phyloP scores from a whole-genome alignment of 352 stramenopile genomes.

The Thraustochytrium sp. region DNA sequence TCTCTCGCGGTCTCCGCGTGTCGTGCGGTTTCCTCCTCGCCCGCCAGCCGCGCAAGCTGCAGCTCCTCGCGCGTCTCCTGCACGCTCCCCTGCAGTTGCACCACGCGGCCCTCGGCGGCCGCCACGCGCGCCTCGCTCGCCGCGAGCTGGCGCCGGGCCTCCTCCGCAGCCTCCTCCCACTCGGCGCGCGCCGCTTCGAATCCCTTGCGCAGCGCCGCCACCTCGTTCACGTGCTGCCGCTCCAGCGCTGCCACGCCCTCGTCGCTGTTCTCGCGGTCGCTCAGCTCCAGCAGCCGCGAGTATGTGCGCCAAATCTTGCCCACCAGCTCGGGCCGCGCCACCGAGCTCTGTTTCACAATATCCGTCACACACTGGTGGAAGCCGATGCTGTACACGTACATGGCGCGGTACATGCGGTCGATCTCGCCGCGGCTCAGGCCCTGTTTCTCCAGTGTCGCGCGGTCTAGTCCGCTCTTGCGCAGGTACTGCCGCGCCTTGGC shows the following conservation, averaged over 20 bases:
- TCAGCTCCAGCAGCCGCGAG: not conserved
- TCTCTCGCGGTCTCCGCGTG: not conserved
- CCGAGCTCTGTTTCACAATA: not conserved
- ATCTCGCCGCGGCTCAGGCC: conserved; percentile 18
- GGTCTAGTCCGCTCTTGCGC: not conserved
- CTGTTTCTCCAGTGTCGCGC: not conserved
- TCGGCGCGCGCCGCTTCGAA: not conserved
- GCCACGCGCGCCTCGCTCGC: not conserved
- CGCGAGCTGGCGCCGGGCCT: not conserved
- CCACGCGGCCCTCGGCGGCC: too few relatives aligned
- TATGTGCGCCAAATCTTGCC: conserved; percentile 13
- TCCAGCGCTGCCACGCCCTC: conserved; percentile 2
- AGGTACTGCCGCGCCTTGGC: not conserved
- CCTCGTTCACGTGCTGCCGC: not conserved
- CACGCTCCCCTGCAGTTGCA: not conserved
- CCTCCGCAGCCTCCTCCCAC: not conserved
- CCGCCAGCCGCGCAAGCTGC: not conserved
- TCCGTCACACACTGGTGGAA: conserved; percentile 45
- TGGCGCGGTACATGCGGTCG: conserved; percentile 44
- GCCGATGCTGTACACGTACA: conserved; percentile 47
- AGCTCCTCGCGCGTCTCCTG: not conserved
- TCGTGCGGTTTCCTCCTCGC: not conserved
- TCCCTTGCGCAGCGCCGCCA: not conserved
- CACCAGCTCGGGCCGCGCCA: not conserved
- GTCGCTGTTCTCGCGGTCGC: not conserved